Evolutionary conservation across 371 early-diverging fungal species (phyloP), one percentile per base, ranked within the genome.

Genomic region (Actinomortierella ambigua): DNA sequence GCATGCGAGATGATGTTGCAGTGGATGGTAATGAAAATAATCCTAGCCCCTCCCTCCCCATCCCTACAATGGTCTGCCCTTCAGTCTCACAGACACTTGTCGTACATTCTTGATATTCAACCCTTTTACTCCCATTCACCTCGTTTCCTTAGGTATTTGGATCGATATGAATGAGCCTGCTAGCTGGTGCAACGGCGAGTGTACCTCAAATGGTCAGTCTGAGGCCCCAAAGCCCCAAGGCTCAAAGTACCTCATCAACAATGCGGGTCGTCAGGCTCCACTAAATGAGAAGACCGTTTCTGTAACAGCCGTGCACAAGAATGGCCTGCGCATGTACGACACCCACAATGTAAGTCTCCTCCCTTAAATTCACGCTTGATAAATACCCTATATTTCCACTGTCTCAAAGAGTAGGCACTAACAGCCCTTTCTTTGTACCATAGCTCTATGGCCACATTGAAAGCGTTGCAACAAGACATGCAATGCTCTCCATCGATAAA

Each of bases 111-210:
- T n/a, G n/a, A n/a, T n/a, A n/a, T n/a, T n/a, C n/a, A n/a, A n/a
- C n/a, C n/a, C n/a, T n/a, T n/a, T n/a, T n/a, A n/a, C n/a, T n/a
- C n/a, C n/a, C n/a, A n/a, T n/a, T n/a, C 63, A 68, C 27, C 65
- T 68, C 26, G 34, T 55, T 7, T 41, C 63, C 52, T 55, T 75
- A 60, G 84, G 84, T 68, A 61, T 85, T 1, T 89, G 90, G 90
- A 87, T 88, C 64, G 90, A 89, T 55, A 89, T 89, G 90, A 89
- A 90, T 65, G 90, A 90, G 59, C 87, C 89, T 1, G 73, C 87
- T 0, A 79, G 83, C 22, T 90, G 90, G 68, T 80, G 85, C 70
- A 69, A 75, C 11, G 81, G 85, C 23, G 61, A 81, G 23, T 81
- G 87, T 55, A 77, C 75, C 24, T 68, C 79, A 15, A 65, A 73